Base-by-base conservation (phyloP, 2,329 filamentous ascomycete species). In the Trichoderma sp. region DNA sequence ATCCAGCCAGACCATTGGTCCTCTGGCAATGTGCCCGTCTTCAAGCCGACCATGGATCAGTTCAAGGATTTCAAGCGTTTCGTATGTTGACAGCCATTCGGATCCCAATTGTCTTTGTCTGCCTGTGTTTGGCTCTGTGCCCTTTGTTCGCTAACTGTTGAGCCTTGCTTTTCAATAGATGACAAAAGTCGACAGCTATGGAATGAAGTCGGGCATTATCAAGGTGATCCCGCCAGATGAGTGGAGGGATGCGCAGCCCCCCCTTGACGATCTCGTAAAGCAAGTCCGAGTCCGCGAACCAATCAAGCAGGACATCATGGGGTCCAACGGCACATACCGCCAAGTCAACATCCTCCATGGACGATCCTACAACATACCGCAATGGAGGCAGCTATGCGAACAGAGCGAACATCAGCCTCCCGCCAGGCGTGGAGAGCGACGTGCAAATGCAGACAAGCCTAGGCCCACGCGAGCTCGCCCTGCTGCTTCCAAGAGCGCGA, bases 221-320 rank as follows among this genome's bases (percentile, higher is more conserved):
- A 98, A 99, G 83, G 92, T 99, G 72, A 92, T 98, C 68, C 95
- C 96, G 32, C 96, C 96, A 0, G 84, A 92, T 77, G 95, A 98
- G 88, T 99, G 96, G 96, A 96, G 89, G 81, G 89, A 95, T 74
- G 86, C 90, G 30, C 90, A 96, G 47, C 93, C 93, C 17, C 85
- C 88, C 47, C 88, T 98, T 73, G 91, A 96, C 78, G 92, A 98
- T 77, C 87, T 94, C 65, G 88, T 99, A 74, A 98, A 98, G 83
- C 91, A 92, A 73, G 93, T 99, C 80, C 92, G 91, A 79, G 95
- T 99, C 78, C 95, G 95, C 82, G 97, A 99, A 75, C 96, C 96
- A 4, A 98, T 99, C 80, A 97, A 94, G 79, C 96, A 99, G 81
- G 96, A 99, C 78, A 99, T 99, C 77, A 95, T 97, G 86, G 96